Evolutionary conservation across 768 basidiomycete species (phyloP), one percentile per base, ranked within the genome.

Genomic region (Polyporus arcularius): DNA sequence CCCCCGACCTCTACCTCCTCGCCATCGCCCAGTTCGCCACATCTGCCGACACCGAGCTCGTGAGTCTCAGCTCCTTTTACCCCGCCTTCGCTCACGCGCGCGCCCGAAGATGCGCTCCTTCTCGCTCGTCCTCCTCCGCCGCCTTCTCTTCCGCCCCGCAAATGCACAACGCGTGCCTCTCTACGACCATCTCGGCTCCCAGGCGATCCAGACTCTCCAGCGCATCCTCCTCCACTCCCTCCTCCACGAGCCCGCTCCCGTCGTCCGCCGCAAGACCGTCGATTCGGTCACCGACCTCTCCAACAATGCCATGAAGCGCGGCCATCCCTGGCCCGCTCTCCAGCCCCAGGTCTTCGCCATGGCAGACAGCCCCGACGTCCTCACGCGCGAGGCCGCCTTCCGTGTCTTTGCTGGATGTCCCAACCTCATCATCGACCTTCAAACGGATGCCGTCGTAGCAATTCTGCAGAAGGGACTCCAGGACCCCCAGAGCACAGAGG

Each of bases 11-110:
- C 7, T 92, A 92, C 67, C 73, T 94, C 26, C 82, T 92, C 26
- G 92, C 89, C 1, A 75, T 94, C 38, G 85, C 88, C 2, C 89
- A 92, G 75, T 90, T 92, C 63, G 87, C 90, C 9, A 85, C 88
- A 35, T 80, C 80, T 18, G 88, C 89, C 26, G 90, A 89, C 67
- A 89, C 89, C 0, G 90, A 92, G 72, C 87, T 91, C 74, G 90
- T 90, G 66, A 72, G 88, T 81, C 38, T 28, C 11, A 49, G 54
- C 47, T 10, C 9, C 11, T 21, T 46, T 43, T 8, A 53, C 43
- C 32, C 41, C 16, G 31, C 11, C 45, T 45, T 7, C 43, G 51
- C 14, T 51, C 35, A 16, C 21, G 11, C 30, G 26, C 55, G 32
- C 3, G 46, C 14, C 14, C 39, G 21, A 61, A 92, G 90, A 93